phyloP scores from a whole-genome alignment of 805 yeast genomes.

The Wickerhamiella australiensis region DNA sequence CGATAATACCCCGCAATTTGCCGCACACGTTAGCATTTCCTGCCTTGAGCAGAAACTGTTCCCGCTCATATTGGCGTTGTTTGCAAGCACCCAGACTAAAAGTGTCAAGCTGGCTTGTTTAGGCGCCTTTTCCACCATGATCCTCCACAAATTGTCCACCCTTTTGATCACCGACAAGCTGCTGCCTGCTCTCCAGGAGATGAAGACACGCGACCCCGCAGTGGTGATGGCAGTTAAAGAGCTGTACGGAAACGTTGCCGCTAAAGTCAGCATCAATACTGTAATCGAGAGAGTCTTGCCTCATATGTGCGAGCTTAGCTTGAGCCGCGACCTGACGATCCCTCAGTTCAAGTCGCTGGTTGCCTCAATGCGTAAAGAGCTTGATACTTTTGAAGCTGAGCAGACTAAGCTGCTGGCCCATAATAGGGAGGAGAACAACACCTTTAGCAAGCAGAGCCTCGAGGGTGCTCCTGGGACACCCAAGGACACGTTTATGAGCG shows the following conservation, averaged over 20 bases:
- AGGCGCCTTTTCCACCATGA: slow-evolving; percentile 25
- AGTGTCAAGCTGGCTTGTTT: slow-evolving; percentile 56
- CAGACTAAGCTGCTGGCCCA: slow-evolving; percentile 25
- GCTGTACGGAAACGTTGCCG: slow-evolving; percentile 30
- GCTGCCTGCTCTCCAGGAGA: slow-evolving; percentile 60
- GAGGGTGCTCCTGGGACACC: neutral
- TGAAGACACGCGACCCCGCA: slow-evolving; percentile 65
- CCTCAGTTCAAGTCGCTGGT: slow-evolving; percentile 34
- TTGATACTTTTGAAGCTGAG: slow-evolving; percentile 35
- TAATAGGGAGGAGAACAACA: slow-evolving; percentile 11
- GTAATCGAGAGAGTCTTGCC: slow-evolving; percentile 47
- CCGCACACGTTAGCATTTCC: slow-evolving; percentile 48
- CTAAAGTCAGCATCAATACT: slow-evolving; percentile 37
- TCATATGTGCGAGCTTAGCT: slow-evolving; percentile 38
- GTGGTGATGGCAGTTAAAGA: slow-evolving; percentile 42
- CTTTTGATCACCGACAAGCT: slow-evolving; percentile 62
- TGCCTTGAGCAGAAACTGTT: slow-evolving; percentile 62
- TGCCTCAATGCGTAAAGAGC: slow-evolving; percentile 32
- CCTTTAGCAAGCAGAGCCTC: neutral
- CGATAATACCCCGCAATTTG: slow-evolving; percentile 31
- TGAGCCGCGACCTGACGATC: slow-evolving; percentile 35
- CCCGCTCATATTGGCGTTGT: slow-evolving; percentile 59
- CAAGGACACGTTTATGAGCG: neutral
- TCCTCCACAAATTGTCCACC: slow-evolving; percentile 40
- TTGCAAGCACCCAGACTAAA: slow-evolving; percentile 73